Evolutionary conservation across 441 rosid genomes (phyloP), one percentile per base, ranked within the genome.

Genomic region (Pelargonium myrrhifolium): DNA sequence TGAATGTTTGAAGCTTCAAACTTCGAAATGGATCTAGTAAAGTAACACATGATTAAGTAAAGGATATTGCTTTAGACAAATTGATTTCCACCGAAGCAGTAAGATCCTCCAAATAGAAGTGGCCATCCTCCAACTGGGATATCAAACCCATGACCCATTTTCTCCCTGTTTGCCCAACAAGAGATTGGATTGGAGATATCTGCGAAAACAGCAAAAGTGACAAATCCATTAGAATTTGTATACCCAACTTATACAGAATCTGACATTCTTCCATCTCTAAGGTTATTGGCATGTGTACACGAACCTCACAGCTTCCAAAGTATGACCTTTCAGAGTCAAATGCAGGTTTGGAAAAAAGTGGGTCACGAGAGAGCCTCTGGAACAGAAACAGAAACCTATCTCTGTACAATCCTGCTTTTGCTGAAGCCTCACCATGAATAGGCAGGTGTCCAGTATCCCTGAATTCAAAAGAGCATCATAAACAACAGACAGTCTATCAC

Each of bases 61-160:
- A 92, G 99, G 99, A 89, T 94, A 94, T 89, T 85, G 98, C 98
- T 72, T 86, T 83, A 35, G 98, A 82, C 69, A 94, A 77, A 85
- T 84, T 81, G 65, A 89, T 82, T 77, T 94, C 99, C 40, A 94
- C 94, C 11, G 96, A 87, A 74, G 96, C 96, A 8, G 97, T 85
- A 71, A 88, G 90, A 76, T 94, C 98, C 79, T 89, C 97, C 78
- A 92, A 68, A 75, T 83, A 94, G 85, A 91, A 94, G 79, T 94
- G 99, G 3, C 93, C 97, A 79, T 94, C 97, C 86, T 94, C 98
- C 83, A 94, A 74, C 81, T 94, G 97, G 15, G 98, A 94, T 68
- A 94, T 92, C 69, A 94, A 79, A n/a, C 98, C 98, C 98, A 94
- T 93, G 61, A 91, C 89, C 97, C 97, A 93, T 75, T 80, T 87